These are phyloP conservation scores for Citrullus mucosospermus DNA, from an alignment of 306 rosid species.

Conservation along the genomic window DNA sequence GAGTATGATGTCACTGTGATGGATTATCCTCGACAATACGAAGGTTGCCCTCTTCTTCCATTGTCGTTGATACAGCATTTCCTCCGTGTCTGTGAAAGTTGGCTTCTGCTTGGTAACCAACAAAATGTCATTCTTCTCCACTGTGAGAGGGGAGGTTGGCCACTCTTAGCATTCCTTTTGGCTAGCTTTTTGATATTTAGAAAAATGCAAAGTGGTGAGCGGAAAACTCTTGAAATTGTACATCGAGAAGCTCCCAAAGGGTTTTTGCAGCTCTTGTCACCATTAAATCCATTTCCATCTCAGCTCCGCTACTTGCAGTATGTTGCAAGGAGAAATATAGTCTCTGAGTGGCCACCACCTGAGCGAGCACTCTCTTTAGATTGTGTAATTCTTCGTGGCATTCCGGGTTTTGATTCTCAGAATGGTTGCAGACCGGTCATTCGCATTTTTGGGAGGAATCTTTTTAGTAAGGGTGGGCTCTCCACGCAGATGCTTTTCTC, in stretches of 20 bases:
- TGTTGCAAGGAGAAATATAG: constrained; percentile 81
- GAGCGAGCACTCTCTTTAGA: constrained; percentile 88
- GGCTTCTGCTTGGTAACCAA: constrained; percentile 58
- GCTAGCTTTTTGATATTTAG: constrained; percentile 60
- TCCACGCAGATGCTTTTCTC: constrained; percentile 78
- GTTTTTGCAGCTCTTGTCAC: constrained; percentile 66
- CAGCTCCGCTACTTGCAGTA: constrained; percentile 92
- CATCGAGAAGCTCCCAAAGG: constrained; percentile 95
- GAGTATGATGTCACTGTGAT: constrained; percentile 70
- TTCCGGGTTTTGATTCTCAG: constrained; percentile 69
- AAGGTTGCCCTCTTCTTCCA: constrained; percentile 87
- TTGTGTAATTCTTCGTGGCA: constrained; percentile 74
- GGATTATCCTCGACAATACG: constrained; percentile 93
- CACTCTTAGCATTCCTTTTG: constrained; percentile 71
- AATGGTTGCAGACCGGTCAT: constrained; percentile 82
- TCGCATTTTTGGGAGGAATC: constrained; percentile 83
- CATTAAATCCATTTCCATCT: constrained; percentile 85
- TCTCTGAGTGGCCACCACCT: constrained; percentile 85
- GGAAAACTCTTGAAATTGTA: constrained; percentile 75
- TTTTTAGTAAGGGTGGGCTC: constrained; percentile 70
- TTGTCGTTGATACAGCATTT: constrained; percentile 79
- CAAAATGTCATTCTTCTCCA: constrained; percentile 69
- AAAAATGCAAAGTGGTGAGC: constrained; percentile 64
- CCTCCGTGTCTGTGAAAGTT: constrained; percentile 77
- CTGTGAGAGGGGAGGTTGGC: constrained; percentile 98